These are phyloP conservation scores for Penicillium occitanis DNA, from an alignment of 2,329 filamentous ascomycete genomes.

Conservation along the genomic window DNA sequence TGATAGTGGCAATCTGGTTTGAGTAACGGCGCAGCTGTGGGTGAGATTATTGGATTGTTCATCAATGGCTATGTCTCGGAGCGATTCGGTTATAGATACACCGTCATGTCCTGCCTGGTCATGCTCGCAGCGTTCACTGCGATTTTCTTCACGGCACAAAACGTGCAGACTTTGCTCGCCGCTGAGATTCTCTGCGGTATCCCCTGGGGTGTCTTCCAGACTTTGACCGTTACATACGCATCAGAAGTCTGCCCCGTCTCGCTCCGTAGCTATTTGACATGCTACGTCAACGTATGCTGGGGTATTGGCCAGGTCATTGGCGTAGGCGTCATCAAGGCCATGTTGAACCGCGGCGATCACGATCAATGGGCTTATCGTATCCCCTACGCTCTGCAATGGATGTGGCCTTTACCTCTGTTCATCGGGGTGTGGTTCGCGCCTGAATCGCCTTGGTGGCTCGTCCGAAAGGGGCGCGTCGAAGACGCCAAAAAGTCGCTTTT, in stretches of 20 bases:
- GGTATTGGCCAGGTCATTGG: conserved; percentile 53
- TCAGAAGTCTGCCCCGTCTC: conserved; percentile 51
- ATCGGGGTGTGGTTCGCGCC: conserved; percentile 51
- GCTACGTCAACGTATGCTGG: conserved; percentile 50
- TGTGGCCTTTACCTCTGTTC: conserved; percentile 54
- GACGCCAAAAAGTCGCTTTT: conserved; percentile 47
- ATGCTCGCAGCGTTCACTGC: conserved; percentile 50
- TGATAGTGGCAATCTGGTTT: conserved; percentile 48
- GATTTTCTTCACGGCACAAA: conserved; percentile 54
- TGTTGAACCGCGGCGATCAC: conserved; percentile 47
- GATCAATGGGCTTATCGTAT: conserved; percentile 56
- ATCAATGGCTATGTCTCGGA: conserved; percentile 54
- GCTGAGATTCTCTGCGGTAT: conserved; percentile 54
- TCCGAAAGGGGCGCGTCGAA: conserved; percentile 47
- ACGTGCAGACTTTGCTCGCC: conserved; percentile 49
- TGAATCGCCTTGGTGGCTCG: conserved; percentile 55
- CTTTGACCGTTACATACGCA: conserved; percentile 49
- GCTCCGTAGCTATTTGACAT: conserved; percentile 47
- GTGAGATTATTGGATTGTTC: conserved; percentile 53
- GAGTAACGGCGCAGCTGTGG: conserved; percentile 45
- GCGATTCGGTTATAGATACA: conserved; percentile 54
- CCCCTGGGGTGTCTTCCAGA: conserved; percentile 55
- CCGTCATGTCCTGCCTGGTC: conserved; percentile 49
- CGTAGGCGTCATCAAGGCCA: conserved; percentile 51
- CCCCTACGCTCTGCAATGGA: conserved; percentile 55